A percentile compares a stretch with the other conserved stretches of the same genome.
Evolutionary conservation across 768 basidiomycete genomes (phyloP).

Genomic region (Boletus sp.): DNA sequence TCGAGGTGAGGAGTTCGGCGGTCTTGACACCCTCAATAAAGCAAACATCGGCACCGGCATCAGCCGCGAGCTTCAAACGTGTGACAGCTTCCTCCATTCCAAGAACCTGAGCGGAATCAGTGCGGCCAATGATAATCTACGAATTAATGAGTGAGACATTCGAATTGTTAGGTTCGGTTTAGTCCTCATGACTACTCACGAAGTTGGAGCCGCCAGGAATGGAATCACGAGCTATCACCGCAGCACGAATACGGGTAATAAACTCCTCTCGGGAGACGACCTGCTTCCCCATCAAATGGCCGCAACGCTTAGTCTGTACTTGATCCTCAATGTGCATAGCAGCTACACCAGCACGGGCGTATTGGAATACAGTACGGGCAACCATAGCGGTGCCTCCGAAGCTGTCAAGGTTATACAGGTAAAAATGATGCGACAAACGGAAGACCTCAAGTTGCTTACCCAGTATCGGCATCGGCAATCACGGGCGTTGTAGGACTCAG

Average conservation of each 20-base stretch:
- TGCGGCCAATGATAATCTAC: constrained; percentile 71
- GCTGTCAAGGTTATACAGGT: constrained; percentile 18
- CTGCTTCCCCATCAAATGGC: constrained; percentile 78
- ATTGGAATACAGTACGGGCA: constrained; percentile 72
- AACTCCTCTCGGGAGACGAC: constrained; percentile 80
- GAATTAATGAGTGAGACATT: not conserved
- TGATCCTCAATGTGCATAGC: constrained; percentile 81
- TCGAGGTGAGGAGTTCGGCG: constrained; percentile 58
- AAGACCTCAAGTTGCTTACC: constrained; percentile 36
- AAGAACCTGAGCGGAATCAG: constrained; percentile 74
- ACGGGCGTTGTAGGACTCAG: constrained; percentile 64
- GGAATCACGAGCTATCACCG: constrained; percentile 72
- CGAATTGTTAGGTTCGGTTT: not conserved
- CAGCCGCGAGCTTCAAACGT: constrained; percentile 67
- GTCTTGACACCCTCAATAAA: constrained; percentile 81
- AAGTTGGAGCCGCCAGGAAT: constrained; percentile 77
- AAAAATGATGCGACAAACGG: constrained; percentile 5
- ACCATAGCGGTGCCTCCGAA: constrained; percentile 78
- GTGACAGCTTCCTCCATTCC: constrained; percentile 75
- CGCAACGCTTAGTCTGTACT: constrained; percentile 78
- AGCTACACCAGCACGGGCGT: constrained; percentile 66
- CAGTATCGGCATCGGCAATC: constrained; percentile 80
- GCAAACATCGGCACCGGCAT: constrained; percentile 75
- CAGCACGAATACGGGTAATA: constrained; percentile 70
- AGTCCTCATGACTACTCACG: constrained; percentile 34